A percentile compares a stretch with the other conserved stretches of the same genome.
These are phyloP conservation scores for Camellia sinensis DNA, from an alignment of 148 eudicot species.

Conservation along the genomic window DNA sequence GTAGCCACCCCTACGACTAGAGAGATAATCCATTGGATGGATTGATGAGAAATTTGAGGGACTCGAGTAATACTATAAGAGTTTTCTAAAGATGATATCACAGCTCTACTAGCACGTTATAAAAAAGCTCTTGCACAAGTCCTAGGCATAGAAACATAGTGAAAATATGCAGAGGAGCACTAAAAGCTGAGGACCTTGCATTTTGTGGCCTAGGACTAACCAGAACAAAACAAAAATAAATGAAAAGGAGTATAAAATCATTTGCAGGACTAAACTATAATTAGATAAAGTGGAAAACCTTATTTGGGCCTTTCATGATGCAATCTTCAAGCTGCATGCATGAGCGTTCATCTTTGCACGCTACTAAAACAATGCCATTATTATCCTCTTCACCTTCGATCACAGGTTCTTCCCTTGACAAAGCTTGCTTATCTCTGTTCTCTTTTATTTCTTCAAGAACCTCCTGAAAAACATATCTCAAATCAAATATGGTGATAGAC, in stretches of 20 bases:
- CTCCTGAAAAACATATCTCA: conserved; percentile 48
- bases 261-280: neutral
- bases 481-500: conserved; percentile 1
- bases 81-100: neutral
- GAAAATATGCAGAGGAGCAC: neutral
- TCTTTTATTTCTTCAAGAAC: conserved; percentile 83
- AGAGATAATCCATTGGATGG: neutral
- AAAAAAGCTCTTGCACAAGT: neutral
- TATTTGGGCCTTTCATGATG: conserved; percentile 64
- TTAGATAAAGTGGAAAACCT: conserved; percentile 45
- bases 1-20: neutral
- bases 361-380: conserved; percentile 78
- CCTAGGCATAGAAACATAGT: neutral
- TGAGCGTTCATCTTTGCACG: conserved; percentile 92
- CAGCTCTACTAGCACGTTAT: neutral
- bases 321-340: conserved; percentile 98
- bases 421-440: conserved; percentile 60
- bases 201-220: neutral
- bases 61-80: neutral
- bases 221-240: neutral
- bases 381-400: conserved; percentile 36
- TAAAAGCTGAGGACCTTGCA: conserved; percentile 2
- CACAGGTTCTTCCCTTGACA: conserved; percentile 35
- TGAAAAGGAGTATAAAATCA: neutral
- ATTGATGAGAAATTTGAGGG: neutral